A percentile compares a stretch with the other conserved stretches of the same genome.
These are phyloP conservation scores for Lepidium didymum DNA, from an alignment of 345 rosid species.

Conservation along the genomic window DNA sequence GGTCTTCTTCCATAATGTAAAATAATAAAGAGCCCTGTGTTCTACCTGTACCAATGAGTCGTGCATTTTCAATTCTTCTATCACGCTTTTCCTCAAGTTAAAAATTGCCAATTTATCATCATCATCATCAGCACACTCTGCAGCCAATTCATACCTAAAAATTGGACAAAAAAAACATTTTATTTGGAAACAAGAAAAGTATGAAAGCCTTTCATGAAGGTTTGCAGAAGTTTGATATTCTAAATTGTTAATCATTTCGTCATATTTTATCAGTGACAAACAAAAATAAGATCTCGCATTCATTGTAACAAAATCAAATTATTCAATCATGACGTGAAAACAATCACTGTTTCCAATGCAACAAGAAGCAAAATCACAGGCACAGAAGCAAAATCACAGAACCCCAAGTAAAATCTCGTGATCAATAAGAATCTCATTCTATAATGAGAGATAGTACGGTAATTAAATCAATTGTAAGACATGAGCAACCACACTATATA, in stretches of 20 bases:
- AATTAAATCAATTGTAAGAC: neutral
- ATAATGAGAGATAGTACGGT: neutral
- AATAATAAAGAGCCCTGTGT: neutral
- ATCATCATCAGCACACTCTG: conserved; percentile 94
- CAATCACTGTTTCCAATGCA: neutral
- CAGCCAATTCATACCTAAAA: conserved; percentile 75
- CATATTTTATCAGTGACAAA: neutral
- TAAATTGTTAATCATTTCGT: neutral
- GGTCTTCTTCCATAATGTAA: neutral
- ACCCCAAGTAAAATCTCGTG: neutral
- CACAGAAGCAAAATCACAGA: neutral
- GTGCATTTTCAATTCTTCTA: conserved; percentile 77
- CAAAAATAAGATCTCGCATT: neutral
- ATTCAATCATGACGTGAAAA: neutral
- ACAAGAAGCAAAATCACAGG: neutral
- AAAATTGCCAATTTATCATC: conserved; percentile 72
- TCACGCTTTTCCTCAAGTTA: conserved; percentile 56
- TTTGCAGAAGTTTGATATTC: neutral
- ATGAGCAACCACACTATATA: neutral
- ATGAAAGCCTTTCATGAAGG: neutral
- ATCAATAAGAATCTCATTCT: neutral
- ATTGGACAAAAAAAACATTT: neutral
- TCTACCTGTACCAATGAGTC: conserved; percentile 60
- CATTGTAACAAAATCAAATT: neutral
- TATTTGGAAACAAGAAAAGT: neutral